phyloP scores from a whole-genome alignment of 2,329 filamentous ascomycete species.

The Nectriaceae sp. region DNA sequence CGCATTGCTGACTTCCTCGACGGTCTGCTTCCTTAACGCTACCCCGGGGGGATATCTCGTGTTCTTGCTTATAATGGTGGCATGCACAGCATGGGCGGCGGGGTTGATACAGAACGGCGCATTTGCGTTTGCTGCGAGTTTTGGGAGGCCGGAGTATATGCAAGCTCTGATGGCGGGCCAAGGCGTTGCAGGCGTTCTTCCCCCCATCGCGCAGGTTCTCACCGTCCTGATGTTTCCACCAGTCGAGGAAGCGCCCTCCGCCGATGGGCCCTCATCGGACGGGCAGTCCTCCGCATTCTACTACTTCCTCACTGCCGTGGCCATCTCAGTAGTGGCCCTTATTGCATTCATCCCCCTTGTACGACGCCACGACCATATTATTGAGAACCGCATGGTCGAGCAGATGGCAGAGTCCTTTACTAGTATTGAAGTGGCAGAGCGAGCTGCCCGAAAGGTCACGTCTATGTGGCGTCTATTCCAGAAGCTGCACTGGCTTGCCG shows the following conservation, averaged over 20 bases:
- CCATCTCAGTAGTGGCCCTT: slow-evolving; percentile 70
- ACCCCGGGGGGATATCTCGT: slow-evolving; percentile 70
- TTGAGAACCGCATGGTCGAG: slow-evolving; percentile 50
- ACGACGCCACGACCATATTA: slow-evolving; percentile 56
- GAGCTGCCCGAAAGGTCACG: slow-evolving; percentile 50
- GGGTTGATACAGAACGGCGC: slow-evolving; percentile 91
- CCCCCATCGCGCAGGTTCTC: slow-evolving; percentile 82
- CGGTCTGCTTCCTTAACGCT: slow-evolving; percentile 63
- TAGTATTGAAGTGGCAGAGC: slow-evolving; percentile 55
- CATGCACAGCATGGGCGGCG: slow-evolving; percentile 75
- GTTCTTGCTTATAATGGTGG: slow-evolving; percentile 83
- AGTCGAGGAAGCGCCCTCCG: slow-evolving; percentile 27
- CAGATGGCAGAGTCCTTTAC: slow-evolving; percentile 52
- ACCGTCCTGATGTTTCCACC: slow-evolving; percentile 67
- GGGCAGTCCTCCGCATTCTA: slow-evolving; percentile 69
- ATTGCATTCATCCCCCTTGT: slow-evolving; percentile 75
- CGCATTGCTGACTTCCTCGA: slow-evolving; percentile 77
- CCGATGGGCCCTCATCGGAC: slow-evolving; percentile 22
- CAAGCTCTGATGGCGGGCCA: slow-evolving; percentile 97
- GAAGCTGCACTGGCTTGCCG: slow-evolving; percentile 78
- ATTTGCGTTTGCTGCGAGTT: slow-evolving; percentile 87
- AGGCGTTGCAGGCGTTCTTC: slow-evolving; percentile 86
- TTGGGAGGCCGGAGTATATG: slow-evolving; percentile 84
- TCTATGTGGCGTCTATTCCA: slow-evolving; percentile 66
- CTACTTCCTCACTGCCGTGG: slow-evolving; percentile 88